Conservation (phyloP, 2,329 filamentous ascomycete species). For the Aureobasidium subglaciale region DNA sequence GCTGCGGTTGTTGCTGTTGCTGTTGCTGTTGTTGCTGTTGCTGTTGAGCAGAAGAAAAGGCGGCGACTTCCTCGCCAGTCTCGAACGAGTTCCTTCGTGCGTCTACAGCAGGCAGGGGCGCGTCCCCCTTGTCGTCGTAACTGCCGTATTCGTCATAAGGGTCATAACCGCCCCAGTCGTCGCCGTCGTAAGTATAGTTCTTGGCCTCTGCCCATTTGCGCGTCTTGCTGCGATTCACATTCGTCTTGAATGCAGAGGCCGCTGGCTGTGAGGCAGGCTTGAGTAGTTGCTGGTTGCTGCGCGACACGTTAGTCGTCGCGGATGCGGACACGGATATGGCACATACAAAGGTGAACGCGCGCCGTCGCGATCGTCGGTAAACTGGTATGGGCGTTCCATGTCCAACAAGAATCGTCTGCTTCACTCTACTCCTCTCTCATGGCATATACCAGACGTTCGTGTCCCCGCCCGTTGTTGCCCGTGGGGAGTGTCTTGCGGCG, state of each 20-base stretch:
- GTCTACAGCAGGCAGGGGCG: conserved; percentile 32
- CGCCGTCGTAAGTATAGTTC: conserved; percentile 78
- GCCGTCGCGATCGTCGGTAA: conserved; percentile 26
- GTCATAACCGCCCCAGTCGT: conserved; percentile 75
- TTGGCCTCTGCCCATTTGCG: conserved; percentile 94
- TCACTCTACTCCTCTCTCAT: conserved; percentile 10
- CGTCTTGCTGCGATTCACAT: conserved; percentile 83
- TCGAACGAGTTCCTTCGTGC: conserved; percentile 47
- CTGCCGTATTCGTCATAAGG: conserved; percentile 52
- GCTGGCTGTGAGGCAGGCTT: conserved; percentile 28
- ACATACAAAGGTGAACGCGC: conserved; percentile 31
- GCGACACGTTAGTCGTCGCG: conserved; percentile 8
- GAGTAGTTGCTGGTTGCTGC: conserved; percentile 26
- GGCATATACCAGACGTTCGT: background rate
- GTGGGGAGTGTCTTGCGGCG: background rate
- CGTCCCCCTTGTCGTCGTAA: conserved; percentile 37
- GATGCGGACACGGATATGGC: conserved; percentile 19
- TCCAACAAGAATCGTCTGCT: conserved; percentile 2
- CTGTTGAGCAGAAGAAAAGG: conserved; percentile 31
- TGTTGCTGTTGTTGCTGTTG: background rate
- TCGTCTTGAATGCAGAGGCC: conserved; percentile 64
- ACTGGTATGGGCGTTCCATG: conserved; percentile 36
- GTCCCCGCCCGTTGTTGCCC: conserved; percentile 7
- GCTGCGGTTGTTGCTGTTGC: background rate
- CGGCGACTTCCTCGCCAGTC: conserved; percentile 45